Percentiles rank a stretch among this genome's conserved stretches.
Conservation (phyloP, 2,329 filamentous ascomycete species). For the Hyphodiscus sp. region DNA sequence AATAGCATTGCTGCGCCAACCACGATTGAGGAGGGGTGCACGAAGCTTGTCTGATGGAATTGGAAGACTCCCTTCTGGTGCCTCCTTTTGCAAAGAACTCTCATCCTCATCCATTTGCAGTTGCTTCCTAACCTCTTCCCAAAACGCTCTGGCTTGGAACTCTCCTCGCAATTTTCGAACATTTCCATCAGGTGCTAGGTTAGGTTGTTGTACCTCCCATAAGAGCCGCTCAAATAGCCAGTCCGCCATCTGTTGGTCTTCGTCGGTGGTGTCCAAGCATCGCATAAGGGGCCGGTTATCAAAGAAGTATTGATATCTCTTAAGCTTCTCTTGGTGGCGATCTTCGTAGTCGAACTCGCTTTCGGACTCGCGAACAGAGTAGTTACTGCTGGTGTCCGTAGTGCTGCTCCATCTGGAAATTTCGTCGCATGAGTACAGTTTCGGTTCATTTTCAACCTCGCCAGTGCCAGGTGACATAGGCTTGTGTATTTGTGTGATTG, state of each 20-base stretch:
- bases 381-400: neutral
- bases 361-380: neutral
- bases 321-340: conserved; percentile 10
- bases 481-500: neutral
- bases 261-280: conserved; percentile 10
- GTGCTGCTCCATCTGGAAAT: neutral
- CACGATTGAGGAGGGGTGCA: neutral
- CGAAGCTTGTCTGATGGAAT: conserved; percentile 1
- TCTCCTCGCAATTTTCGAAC: conserved; percentile 7
- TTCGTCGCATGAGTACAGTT: neutral
- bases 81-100: neutral
- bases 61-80: neutral
- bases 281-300: conserved; percentile 11
- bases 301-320: conserved; percentile 14
- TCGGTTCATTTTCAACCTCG: neutral
- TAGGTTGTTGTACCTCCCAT: conserved; percentile 9
- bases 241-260: conserved; percentile 1
- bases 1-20: neutral
- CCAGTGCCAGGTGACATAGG: neutral
- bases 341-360: neutral
- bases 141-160: conserved; percentile 15
- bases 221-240: conserved; percentile 7
- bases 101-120: conserved; percentile 11
- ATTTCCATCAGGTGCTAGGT: neutral
- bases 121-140: conserved; percentile 15